Conservation (phyloP, 1,284 basidiomycete genomes). For the Lentinula novae-zelandiae region DNA sequence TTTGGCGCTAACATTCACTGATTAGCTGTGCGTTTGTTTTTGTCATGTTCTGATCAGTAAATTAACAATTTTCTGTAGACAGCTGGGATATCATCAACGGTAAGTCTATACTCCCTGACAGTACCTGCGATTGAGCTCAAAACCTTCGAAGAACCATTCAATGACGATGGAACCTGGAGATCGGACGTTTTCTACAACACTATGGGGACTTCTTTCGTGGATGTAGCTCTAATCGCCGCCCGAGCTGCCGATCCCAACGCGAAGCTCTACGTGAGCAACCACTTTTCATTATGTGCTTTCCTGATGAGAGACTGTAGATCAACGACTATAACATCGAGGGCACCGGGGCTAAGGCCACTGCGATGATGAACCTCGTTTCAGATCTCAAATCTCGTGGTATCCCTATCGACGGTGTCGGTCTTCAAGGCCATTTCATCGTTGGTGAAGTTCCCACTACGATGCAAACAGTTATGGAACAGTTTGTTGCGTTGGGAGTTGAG, state of each 20-base stretch:
- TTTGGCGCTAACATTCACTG: neutral
- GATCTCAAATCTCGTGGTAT: constrained; percentile 39
- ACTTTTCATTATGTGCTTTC: neutral
- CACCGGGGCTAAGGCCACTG: constrained; percentile 47
- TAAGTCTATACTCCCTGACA: constrained; percentile 20
- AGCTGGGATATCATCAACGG: constrained; percentile 37
- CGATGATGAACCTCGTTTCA: constrained; percentile 47
- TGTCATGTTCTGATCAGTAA: neutral
- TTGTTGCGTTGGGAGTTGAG: constrained; percentile 51
- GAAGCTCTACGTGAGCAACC: constrained; percentile 34
- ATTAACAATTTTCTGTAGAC: constrained; percentile 12
- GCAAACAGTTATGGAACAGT: constrained; percentile 41
- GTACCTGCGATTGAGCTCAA: neutral
- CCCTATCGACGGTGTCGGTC: constrained; percentile 57
- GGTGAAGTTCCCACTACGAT: constrained; percentile 43
- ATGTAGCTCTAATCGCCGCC: constrained; percentile 37
- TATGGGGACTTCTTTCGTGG: constrained; percentile 33
- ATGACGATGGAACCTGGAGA: constrained; percentile 55
- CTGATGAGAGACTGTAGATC: constrained; percentile 30
- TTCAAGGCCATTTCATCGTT: constrained; percentile 52
- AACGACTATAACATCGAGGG: constrained; percentile 59
- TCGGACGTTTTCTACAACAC: constrained; percentile 34
- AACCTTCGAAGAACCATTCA: constrained; percentile 41
- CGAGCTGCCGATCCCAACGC: constrained; percentile 37
- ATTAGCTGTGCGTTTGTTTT: constrained; percentile 20